Percentiles rank a stretch among this genome's conserved stretches.
phyloP scores from a whole-genome alignment of 495 filamentous ascomycete species.

The Penicillium argentinense region DNA sequence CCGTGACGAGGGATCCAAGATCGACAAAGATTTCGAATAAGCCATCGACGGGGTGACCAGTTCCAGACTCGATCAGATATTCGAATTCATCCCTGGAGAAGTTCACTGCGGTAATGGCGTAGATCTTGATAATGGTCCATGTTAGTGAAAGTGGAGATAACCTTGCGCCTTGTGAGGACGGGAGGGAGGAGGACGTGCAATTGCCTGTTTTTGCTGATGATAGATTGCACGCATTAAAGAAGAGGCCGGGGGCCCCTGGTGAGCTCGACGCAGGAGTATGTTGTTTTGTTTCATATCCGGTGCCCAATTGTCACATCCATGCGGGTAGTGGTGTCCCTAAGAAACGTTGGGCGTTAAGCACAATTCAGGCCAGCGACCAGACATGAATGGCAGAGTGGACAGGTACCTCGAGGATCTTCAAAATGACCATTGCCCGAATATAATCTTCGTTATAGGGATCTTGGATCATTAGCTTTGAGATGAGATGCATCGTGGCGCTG shows the following conservation, averaged over 20 bases:
- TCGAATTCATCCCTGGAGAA: background rate
- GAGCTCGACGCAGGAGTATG: background rate
- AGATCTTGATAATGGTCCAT: background rate
- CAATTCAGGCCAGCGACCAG: too few species aligned
- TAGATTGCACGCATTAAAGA: background rate
- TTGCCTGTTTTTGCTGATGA: constrained; percentile 1
- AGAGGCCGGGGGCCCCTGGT: background rate
- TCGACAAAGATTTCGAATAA: constrained; percentile 8
- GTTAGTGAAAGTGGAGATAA: background rate
- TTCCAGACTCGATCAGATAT: constrained; percentile 1
- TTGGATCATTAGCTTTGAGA: constrained; percentile 1
- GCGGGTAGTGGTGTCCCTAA: background rate
- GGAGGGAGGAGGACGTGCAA: background rate
- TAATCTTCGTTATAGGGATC: constrained; percentile 2
- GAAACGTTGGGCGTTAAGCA: background rate
- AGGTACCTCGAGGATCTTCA: background rate
- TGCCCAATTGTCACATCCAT: background rate
- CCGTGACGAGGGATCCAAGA: constrained; percentile 1
- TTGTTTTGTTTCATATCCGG: background rate
- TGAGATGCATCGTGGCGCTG: background rate
- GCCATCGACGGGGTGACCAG: constrained; percentile 1
- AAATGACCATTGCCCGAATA: background rate
- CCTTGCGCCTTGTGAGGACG: background rate
- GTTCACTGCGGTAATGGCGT: background rate
- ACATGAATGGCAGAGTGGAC: too few species aligned